Conservation (phyloP, 345 rosid species). For the Pistacia vera region DNA sequence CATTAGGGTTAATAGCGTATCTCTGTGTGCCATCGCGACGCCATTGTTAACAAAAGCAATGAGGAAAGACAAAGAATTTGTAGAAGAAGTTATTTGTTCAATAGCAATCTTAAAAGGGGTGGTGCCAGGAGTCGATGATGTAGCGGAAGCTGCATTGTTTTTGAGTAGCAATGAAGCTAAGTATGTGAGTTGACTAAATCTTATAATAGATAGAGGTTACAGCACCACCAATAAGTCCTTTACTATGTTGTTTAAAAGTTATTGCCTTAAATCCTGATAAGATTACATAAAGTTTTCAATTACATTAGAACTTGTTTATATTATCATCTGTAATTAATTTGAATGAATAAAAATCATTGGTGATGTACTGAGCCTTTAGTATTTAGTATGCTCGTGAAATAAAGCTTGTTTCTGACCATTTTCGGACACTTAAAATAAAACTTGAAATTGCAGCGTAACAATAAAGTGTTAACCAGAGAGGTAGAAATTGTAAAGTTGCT, state of each 20-base stretch:
- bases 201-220: conserved; percentile 50
- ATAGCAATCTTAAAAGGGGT: conserved; percentile 42
- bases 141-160: conserved; percentile 46
- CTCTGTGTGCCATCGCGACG: conserved; percentile 37
- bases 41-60: conserved; percentile 31
- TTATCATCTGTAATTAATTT: too few relatives aligned
- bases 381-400: too few relatives aligned
- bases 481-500: too few relatives aligned
- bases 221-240: conserved; percentile 37
- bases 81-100: conserved; percentile 28
- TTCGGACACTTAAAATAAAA: too few relatives aligned
- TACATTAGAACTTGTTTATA: too few relatives aligned
- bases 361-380: too few relatives aligned
- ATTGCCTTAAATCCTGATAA: background rate
- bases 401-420: too few relatives aligned
- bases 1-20: conserved; percentile 41
- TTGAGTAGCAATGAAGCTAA: conserved; percentile 42
- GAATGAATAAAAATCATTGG: too few relatives aligned
- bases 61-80: conserved; percentile 23
- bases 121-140: conserved; percentile 30
- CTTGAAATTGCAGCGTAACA: too few relatives aligned
- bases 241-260: conserved; percentile 16
- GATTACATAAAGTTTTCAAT: too few relatives aligned
- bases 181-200: conserved; percentile 42
- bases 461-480: too few relatives aligned